phyloP scores from a whole-genome alignment of 495 filamentous ascomycete species.

The Neurospora hispaniola region DNA sequence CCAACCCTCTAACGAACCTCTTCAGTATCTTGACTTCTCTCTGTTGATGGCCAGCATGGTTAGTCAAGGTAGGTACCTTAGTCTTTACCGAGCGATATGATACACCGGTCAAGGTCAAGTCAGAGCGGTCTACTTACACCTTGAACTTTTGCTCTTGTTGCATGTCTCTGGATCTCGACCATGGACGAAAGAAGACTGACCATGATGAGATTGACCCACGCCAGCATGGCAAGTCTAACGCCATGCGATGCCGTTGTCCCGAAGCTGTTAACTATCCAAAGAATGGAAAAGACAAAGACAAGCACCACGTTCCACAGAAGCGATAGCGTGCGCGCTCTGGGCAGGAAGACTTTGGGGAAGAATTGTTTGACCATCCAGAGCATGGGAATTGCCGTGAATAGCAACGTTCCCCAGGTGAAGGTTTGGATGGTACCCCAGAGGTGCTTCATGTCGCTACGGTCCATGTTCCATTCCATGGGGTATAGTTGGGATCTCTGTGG shows the following conservation, averaged over 20 bases:
- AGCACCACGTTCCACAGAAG: background rate
- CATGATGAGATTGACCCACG: background rate
- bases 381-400: background rate
- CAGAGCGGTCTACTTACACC: background rate
- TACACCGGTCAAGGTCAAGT: background rate
- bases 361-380: background rate
- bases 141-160: background rate
- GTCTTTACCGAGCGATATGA: background rate
- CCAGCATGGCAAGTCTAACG: background rate
- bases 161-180: background rate
- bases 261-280: background rate
- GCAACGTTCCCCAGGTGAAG: background rate
- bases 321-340: background rate
- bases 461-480: no score
- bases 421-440: background rate
- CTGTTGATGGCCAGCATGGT: background rate
- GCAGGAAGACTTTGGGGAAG: background rate
- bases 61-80: no score
- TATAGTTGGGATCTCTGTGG: no score
- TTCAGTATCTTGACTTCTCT: background rate
- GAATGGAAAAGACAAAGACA: background rate
- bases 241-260: background rate
- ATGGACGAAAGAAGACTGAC: background rate
- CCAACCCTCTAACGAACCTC: background rate
- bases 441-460: accelerated